Base-by-base conservation (phyloP, 1,284 basidiomycete genomes). In the Rhizopogon hawkerae region DNA sequence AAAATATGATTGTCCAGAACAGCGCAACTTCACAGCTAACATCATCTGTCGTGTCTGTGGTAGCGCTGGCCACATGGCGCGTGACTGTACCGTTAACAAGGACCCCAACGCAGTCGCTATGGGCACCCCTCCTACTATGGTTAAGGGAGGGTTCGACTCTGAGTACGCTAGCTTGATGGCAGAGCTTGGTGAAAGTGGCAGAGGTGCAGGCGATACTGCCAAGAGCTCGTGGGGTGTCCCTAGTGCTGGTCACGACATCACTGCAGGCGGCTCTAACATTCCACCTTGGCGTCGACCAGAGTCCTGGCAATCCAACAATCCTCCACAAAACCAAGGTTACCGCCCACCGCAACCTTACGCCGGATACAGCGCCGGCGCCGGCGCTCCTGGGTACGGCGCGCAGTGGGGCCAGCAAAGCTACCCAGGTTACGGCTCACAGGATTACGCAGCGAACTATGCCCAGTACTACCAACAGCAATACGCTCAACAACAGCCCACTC, bases 151-250 rank as follows among this genome's bases (percentile, higher is more conserved):
- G 21, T 97, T 98, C 70, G 95, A 99, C 69, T 94, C 92, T 13
- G 96, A 99, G 72, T 98, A 98, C 60, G 91, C 92, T 24, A 92
- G 81, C 58, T 74, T 99, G 56, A 96, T 99, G 95, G 94, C 92
- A 35, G 96, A 99, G 71, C 78, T 99, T 33, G 96, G 96, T 50
- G 96, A 99, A 71, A 79, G 79, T 36, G 79, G 78, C 46, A 77
- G 76, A 52, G 77, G 76, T 37, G 64, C 75, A 38, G 73, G 76
- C 46, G 83, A 82, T 60, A 67, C 73, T 35, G 70, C 68, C 49
- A 79, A 77, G 56, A 69, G 74, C 26, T 68, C 76, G 10, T 88
- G 84, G 84, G 73, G 76, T 38, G 79, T 76, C 50, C 74, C 79
- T 21, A 70, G 67, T 55, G 76, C 75, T 57, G 81, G 80, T 41